Percentiles rank a stretch among this genome's conserved stretches.
Conservation (phyloP, 345 rosid species). For the Capsella bursapastoris region DNA sequence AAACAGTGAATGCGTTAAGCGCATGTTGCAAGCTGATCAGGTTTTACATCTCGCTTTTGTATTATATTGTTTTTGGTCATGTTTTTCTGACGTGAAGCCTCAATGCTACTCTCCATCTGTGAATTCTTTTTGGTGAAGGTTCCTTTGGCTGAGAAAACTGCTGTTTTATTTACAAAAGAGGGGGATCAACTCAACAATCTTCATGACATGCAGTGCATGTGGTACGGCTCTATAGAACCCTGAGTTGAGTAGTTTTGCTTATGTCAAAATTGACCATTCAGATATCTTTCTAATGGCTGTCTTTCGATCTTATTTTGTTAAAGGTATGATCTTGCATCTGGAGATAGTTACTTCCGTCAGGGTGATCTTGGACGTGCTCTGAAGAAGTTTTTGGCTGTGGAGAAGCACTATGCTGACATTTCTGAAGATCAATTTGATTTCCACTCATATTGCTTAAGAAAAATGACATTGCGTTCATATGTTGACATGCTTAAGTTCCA, state of each 20-base stretch:
- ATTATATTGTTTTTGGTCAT: conserved; percentile 12
- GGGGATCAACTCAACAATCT: conserved; percentile 99
- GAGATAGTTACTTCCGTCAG: conserved; percentile 93
- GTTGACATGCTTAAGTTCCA: conserved; percentile 98
- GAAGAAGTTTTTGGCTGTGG: conserved; percentile 93
- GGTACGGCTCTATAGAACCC: conserved; percentile 58
- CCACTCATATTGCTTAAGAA: conserved; percentile 98
- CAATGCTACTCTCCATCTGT: conserved; percentile 16
- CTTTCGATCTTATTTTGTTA: conserved; percentile 19
- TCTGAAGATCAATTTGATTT: conserved; percentile 98
- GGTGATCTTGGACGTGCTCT: conserved; percentile 96
- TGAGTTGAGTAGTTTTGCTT: not conserved
- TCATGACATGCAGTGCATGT: conserved; percentile 99
- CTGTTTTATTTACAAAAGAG: conserved; percentile 92
- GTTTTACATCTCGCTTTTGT: conserved; percentile 46
- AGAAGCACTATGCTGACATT: conserved; percentile 98
- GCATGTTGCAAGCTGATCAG: conserved; percentile 99
- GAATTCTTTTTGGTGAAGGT: conserved; percentile 54
- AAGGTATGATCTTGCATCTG: conserved; percentile 99
- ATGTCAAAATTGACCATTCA: conserved; percentile 26
- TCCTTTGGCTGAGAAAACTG: conserved; percentile 89
- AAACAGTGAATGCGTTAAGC: conserved; percentile 96
- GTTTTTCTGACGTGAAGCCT: conserved; percentile 2
- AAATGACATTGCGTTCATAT: conserved; percentile 96
- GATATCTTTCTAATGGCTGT: conserved; percentile 28